Base-by-base conservation (phyloP, 2,329 filamentous ascomycete species). In the Aspergillus terreus region DNA sequence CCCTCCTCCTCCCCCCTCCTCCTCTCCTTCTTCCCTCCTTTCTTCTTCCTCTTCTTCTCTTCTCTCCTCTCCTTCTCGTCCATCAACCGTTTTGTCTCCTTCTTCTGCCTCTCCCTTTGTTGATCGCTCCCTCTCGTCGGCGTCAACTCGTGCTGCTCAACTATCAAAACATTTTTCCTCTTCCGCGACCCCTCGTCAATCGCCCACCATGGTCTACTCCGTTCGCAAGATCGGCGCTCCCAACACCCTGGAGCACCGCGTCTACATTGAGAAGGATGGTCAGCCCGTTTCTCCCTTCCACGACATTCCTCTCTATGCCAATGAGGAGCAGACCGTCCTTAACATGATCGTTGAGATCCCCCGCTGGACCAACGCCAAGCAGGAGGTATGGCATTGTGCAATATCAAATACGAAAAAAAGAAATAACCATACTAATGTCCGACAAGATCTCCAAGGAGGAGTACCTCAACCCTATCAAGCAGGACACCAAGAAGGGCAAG, bases 261-360 rank as follows among this genome's bases (percentile, higher is more conserved):
- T 96, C 78, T 99, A 87, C 84, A 85, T 97, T 71, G 92, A 99
- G 83, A 92, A 95, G 82, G 90, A 97, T 88, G 94, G 92, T 78
- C 80, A 88, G 60, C 88, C 90, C 63, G 76, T 97, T 75, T 97
- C 92, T 58, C 88, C 92, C 64, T 99, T 96, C 85, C 94, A 99
- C 82, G 94, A 99, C 74, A 91, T 99, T 64, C 94, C 94, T 57
- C 89, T 99, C 65, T 99, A 91, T 73, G 92, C 92, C 85, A 96
- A 99, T 75, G 82, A 88, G 77, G 88, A 96, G 81, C 85, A 96
- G 82, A 95, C 87, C 65, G 80, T 97, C 73, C 83, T 99, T 71
- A 99, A 99, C 87, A 99, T 99, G 94, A 75, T 99, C 60, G 94
- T 99, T 67, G 94, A 99, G 87, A 96, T 99, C 68, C 94, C 94